phyloP scores from a whole-genome alignment of 2,329 filamentous ascomycete genomes.

The Davidsoniella virescens region DNA sequence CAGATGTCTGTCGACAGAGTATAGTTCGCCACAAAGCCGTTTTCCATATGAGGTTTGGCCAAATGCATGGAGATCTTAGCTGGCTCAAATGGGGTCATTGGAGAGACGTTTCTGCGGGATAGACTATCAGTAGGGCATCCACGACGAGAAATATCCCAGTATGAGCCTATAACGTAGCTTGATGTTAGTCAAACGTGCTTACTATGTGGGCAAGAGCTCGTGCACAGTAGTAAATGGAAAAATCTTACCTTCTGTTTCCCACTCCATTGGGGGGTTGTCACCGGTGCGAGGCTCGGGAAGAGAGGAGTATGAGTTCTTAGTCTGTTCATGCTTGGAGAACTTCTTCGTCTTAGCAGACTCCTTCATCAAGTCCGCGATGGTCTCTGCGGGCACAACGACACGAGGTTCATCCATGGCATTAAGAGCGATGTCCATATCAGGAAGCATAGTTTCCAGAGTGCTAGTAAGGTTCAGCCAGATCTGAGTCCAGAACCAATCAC shows the following conservation, averaged over 20 bases:
- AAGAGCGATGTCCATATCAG: slow-evolving; percentile 51
- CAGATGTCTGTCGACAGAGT: slow-evolving; percentile 45
- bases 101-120: slow-evolving; percentile 32
- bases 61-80: slow-evolving; percentile 30
- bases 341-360: slow-evolving; percentile 32
- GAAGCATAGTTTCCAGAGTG: slow-evolving; percentile 37
- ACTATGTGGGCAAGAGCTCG: not conserved
- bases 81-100: slow-evolving; percentile 28
- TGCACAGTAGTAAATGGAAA: not conserved
- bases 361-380: slow-evolving; percentile 37
- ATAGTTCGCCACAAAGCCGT: slow-evolving; percentile 46
- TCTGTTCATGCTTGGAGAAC: slow-evolving; percentile 28
- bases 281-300: slow-evolving; percentile 21
- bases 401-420: slow-evolving; percentile 54
- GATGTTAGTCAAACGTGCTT: not conserved
- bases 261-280: slow-evolving; percentile 25
- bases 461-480: slow-evolving; percentile 39
- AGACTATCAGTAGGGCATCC: slow-evolving; percentile 47
- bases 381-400: slow-evolving; percentile 46
- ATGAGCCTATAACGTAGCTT: slow-evolving; percentile 25
- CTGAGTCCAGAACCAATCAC: slow-evolving; percentile 41
- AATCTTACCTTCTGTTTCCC: slow-evolving; percentile 32
- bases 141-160: slow-evolving; percentile 40
- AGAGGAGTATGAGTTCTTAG: slow-evolving; percentile 27
- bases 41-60: slow-evolving; percentile 31